Evolutionary conservation across 192 early-diverging fungal genomes (phyloP).

Genomic region (Coemansia guatemalensis): DNA sequence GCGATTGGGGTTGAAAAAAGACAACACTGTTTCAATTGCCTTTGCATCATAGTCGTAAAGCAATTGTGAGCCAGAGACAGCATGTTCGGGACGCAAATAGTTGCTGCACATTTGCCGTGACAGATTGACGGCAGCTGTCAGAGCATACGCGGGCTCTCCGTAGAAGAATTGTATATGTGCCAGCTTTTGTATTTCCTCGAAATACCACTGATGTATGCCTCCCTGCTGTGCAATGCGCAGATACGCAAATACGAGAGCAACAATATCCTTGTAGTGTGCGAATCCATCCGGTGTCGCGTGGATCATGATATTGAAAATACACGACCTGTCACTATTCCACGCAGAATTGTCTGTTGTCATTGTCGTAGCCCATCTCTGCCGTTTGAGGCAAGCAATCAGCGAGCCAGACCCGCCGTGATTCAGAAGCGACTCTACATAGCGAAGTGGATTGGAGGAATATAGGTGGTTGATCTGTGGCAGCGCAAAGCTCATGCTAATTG

Average conservation of each 20-base stretch:
- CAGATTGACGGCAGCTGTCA: neutral
- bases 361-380: conserved; percentile 80
- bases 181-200: conserved; percentile 21
- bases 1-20: conserved; percentile 55
- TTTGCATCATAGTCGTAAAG: conserved; percentile 6
- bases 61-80: conserved; percentile 3
- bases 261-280: conserved; percentile 14
- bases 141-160: neutral
- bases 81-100: conserved; percentile 8
- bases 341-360: neutral
- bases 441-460: conserved; percentile 57
- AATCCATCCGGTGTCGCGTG: conserved; percentile 22
- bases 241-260: conserved; percentile 26
- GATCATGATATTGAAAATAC: conserved; percentile 15
- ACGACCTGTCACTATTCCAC: neutral
- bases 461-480: conserved; percentile 67
- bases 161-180: neutral
- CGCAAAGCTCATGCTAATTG: conserved; percentile 73
- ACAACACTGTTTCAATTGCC: neutral
- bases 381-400: conserved; percentile 73
- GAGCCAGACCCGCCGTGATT: conserved; percentile 81
- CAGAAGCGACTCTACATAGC: conserved; percentile 75
- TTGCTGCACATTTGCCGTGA: conserved; percentile 8
- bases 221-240: conserved; percentile 8
- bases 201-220: conserved; percentile 24